phyloP scores from a whole-genome alignment of 495 filamentous ascomycete genomes.

The Cladorrhinum samala region DNA sequence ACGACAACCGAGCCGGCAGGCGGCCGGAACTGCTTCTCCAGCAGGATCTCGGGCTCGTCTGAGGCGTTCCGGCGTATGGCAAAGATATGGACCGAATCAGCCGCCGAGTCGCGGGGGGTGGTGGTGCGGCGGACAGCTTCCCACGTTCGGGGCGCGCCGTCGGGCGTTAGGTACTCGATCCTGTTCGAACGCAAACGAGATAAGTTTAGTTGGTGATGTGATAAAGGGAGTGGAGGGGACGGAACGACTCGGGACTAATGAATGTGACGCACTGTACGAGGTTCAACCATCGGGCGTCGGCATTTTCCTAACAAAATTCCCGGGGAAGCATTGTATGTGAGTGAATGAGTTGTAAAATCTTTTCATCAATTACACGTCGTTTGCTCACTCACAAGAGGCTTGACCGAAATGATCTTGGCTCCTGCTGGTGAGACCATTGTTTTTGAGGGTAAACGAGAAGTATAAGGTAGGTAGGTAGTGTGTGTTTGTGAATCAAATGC shows the following conservation, averaged over 20 bases:
- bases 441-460: too few relatives aligned
- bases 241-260: constrained; percentile 6
- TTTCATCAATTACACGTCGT: not conserved
- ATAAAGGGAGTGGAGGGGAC: not conserved
- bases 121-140: constrained; percentile 62
- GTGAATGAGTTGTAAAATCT: too few relatives aligned
- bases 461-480: too few relatives aligned
- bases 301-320: too few relatives aligned
- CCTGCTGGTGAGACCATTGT: not conserved
- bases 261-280: constrained; percentile 42
- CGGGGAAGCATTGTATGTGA: not conserved
- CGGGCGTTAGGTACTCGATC: constrained; percentile 58
- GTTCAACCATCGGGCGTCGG: constrained; percentile 59
- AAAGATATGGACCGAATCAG: constrained; percentile 76
- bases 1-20: constrained; percentile 65
- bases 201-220: too few relatives aligned
- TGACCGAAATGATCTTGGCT: not conserved
- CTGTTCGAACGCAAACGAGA: too few relatives aligned
- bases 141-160: constrained; percentile 59
- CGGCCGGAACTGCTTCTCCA: constrained; percentile 72
- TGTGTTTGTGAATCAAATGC: too few relatives aligned
- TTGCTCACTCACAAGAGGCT: not conserved
- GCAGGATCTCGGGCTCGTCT: constrained; percentile 45
- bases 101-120: constrained; percentile 51
- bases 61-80: constrained; percentile 54